Conservation (phyloP, 2,329 filamentous ascomycete species). For the Nectriaceae sp. region DNA sequence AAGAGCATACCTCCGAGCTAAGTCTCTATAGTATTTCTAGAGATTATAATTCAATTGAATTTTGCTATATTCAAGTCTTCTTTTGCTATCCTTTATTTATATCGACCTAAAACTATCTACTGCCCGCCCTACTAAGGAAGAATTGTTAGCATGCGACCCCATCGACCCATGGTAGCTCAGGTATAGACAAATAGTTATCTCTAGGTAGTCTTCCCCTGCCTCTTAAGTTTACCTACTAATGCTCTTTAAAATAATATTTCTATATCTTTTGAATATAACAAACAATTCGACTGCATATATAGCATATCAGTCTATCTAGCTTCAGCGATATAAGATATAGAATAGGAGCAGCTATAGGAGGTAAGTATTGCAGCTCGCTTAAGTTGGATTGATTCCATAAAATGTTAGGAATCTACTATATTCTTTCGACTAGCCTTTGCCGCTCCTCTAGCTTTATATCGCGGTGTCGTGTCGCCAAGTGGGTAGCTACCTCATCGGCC, state of each 20-base stretch:
- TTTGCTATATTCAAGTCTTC: not conserved
- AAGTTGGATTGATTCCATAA: not conserved
- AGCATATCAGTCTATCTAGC: not conserved
- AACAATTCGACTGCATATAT: not conserved
- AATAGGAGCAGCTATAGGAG: not conserved
- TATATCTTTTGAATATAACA: not conserved
- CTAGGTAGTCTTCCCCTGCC: not conserved
- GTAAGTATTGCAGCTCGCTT: not conserved
- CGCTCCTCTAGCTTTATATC: not conserved
- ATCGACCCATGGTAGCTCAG: not conserved
- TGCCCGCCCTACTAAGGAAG: constrained; percentile 3
- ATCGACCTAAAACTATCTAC: constrained; percentile 4
- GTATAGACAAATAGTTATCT: not conserved
- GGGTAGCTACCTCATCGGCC: not conserved
- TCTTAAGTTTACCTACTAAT: not conserved
- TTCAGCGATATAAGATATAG: not conserved
- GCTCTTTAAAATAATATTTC: not conserved
- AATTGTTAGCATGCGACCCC: constrained; percentile 4
- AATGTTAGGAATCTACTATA: not conserved
- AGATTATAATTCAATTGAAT: not conserved
- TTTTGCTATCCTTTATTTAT: not conserved
- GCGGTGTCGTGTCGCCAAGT: not conserved
- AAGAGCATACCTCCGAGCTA: not conserved
- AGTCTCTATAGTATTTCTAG: not conserved
- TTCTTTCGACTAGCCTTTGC: not conserved